Evolutionary conservation across 768 basidiomycete genomes (phyloP).

Genomic region (Symmetrospora coprosmae): DNA sequence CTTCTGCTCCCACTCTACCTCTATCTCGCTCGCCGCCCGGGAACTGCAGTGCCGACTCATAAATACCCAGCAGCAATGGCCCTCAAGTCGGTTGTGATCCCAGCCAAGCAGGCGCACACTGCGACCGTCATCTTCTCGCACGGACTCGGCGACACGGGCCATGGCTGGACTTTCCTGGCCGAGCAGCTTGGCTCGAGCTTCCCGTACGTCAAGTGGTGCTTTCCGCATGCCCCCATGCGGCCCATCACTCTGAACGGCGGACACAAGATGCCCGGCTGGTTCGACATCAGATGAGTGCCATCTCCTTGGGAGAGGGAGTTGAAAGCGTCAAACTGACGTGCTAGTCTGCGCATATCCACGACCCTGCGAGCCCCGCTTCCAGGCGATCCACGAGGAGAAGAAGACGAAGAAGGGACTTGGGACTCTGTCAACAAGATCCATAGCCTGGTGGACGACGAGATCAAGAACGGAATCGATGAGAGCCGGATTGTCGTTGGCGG

Average conservation of each 20-base stretch:
- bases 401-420: slow-evolving; percentile 21
- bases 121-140: slow-evolving; percentile 22
- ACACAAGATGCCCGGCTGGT: slow-evolving; percentile 17
- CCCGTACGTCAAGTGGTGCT: slow-evolving; percentile 16
- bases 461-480: neutral
- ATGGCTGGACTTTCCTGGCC: slow-evolving; percentile 24
- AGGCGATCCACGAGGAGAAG: neutral
- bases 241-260: slow-evolving; percentile 21
- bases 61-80: neutral
- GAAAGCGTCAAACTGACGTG: neutral
- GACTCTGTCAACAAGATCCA: slow-evolving; percentile 9
- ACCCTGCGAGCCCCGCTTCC: neutral
- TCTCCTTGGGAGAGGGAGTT: neutral
- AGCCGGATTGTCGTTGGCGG: slow-evolving; percentile 24
- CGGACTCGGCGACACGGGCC: slow-evolving; percentile 15
- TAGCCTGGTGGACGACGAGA: slow-evolving; percentile 7
- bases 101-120: slow-evolving; percentile 16
- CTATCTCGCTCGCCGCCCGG: neutral
- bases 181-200: neutral
- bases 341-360: neutral
- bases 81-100: slow-evolving; percentile 8
- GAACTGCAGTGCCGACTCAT: neutral
- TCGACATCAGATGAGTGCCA: neutral
- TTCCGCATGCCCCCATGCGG: slow-evolving; percentile 14
- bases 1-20: too few species aligned